phyloP scores from a whole-genome alignment of 352 stramenopile genomes.

The Pythium sp. region DNA sequence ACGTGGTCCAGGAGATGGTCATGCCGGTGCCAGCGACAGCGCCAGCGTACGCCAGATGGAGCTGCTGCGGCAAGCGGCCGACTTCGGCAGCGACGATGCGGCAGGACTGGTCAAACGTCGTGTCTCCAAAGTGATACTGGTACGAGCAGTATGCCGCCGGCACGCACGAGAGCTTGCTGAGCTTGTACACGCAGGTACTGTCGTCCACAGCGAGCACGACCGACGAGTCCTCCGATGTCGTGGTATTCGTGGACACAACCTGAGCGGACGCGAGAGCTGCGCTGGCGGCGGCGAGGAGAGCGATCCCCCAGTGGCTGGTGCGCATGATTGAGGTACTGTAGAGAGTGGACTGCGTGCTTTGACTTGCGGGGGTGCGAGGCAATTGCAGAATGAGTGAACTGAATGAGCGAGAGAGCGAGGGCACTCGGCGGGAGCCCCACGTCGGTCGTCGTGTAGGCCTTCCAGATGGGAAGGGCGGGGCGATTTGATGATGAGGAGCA shows the following conservation, averaged over 20 bases:
- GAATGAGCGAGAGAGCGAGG: not conserved
- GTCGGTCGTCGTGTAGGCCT: not conserved
- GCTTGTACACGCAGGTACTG: slow-evolving; percentile 26
- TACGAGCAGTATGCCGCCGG: slow-evolving; percentile 31
- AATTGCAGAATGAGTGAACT: not conserved
- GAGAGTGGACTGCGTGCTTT: not conserved
- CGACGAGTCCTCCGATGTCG: not conserved
- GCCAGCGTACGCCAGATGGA: slow-evolving; percentile 56
- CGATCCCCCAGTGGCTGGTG: slow-evolving; percentile 1
- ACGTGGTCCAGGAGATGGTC: slow-evolving; percentile 62
- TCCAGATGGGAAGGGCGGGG: too few species aligned
- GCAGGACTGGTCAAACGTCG: slow-evolving; percentile 45
- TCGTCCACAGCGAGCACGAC: slow-evolving; percentile 24
- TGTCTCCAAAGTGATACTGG: slow-evolving; percentile 37
- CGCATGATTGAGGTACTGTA: not conserved
- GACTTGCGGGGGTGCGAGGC: not conserved
- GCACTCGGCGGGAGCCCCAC: not conserved
- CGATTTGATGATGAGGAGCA: not conserved
- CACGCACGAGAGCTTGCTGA: slow-evolving; percentile 26
- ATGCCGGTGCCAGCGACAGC: slow-evolving; percentile 41
- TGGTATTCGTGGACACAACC: not conserved
- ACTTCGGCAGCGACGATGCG: slow-evolving; percentile 19
- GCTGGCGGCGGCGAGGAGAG: not conserved
- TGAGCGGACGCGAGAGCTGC: not conserved
- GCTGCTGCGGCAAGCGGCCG: slow-evolving; percentile 38